Conservation (phyloP, 192 early-diverging fungal species). For the Pilaira anomala region DNA sequence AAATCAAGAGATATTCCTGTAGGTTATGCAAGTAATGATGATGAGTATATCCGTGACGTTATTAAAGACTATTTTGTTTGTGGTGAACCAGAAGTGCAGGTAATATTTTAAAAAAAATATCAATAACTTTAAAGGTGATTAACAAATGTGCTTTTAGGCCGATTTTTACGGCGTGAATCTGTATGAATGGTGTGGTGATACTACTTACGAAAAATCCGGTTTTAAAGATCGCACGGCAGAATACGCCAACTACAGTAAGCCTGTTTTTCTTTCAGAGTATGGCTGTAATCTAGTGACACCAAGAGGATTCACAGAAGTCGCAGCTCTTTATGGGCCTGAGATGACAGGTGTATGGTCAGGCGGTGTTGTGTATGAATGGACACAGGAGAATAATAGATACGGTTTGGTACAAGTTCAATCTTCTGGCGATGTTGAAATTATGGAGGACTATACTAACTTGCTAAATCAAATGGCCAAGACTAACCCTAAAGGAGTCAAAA, state of each 20-base stretch:
- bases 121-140: background rate
- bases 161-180: slow-evolving; percentile 76
- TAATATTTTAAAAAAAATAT: slow-evolving; percentile 13
- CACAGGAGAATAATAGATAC: slow-evolving; percentile 72
- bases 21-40: slow-evolving; percentile 77
- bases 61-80: slow-evolving; percentile 72
- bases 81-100: slow-evolving; percentile 49
- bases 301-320: slow-evolving; percentile 66
- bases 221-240: slow-evolving; percentile 62
- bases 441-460: slow-evolving; percentile 62
- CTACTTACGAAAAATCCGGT: slow-evolving; percentile 62
- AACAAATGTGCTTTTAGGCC: slow-evolving; percentile 27
- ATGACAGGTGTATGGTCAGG: slow-evolving; percentile 69
- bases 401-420: slow-evolving; percentile 61
- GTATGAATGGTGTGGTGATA: slow-evolving; percentile 76
- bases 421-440: slow-evolving; percentile 36
- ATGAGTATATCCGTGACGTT: slow-evolving; percentile 60
- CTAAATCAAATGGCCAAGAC: slow-evolving; percentile 49
- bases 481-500: slow-evolving; percentile 55
- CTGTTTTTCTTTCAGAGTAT: slow-evolving; percentile 73
- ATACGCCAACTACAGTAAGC: slow-evolving; percentile 58
- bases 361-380: slow-evolving; percentile 74
- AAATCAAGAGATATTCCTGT: slow-evolving; percentile 59
- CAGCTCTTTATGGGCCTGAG: slow-evolving; percentile 61
- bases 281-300: slow-evolving; percentile 70